Evolutionary conservation across 495 filamentous ascomycete genomes (phyloP), one percentile per base, ranked within the genome.

Genomic region (Penicillium taxi): DNA sequence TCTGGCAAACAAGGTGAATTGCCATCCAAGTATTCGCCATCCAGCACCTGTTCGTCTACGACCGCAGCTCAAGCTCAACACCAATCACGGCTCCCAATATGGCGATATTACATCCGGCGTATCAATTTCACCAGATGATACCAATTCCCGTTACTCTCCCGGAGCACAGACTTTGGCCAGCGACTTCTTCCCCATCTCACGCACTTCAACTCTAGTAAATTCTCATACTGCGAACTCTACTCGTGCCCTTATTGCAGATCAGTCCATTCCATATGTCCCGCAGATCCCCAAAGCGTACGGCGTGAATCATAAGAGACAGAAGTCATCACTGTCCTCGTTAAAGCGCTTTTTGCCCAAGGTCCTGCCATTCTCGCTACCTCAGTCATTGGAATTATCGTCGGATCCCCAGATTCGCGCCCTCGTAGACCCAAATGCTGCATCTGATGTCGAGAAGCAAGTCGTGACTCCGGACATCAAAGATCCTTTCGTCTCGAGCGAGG

Each of bases 361-460:
- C 0, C 55, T 66, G 11, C 50, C 51, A 1, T 9, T 55, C 2
- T 64, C 58, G 0, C 32, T 56, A 6, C 55, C 62, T 20, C 28
- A 67, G 15, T 66, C 62, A 18, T 50, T 48, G 2, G 65, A 69
- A 25, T 30, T 69, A 14, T 66, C 62, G 17, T 50, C 50, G 2
- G 65, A 69, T 27, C 65, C 65, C 19, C 62, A 69, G 27, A 69
- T 69, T 27, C 56, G 53, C 0, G 63, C 65, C 9, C 56, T 69
- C 5, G 49, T 57, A 14, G 54, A 65, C 21, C 48, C 58, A 8
- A 55, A 54, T 30, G 26, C 48, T 16, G 47, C 52, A 3, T 42
- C 42, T 1, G 59, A 59, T 35, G 37, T 59, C 11, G 54, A 63
- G 18, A 63, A 63, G 37, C 52, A 64, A 30, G 48, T 47, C 6